Evolutionary conservation across 768 basidiomycete species (phyloP), one percentile per base, ranked within the genome.

Genomic region (Boletus subparvulus): DNA sequence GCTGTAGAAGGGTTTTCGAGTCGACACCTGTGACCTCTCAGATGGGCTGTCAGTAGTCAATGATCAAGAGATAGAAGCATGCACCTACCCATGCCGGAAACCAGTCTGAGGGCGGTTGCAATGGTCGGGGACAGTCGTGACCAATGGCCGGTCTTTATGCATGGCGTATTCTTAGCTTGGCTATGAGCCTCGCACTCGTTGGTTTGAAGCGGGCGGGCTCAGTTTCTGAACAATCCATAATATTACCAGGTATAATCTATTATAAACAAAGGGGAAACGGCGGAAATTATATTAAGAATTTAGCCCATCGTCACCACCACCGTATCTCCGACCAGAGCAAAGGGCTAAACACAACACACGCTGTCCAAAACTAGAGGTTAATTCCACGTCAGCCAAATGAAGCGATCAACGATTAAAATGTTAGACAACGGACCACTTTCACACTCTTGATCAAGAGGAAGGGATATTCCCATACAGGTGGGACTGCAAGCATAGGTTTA

Each of bases 311-410:
- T 60, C 61, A 69, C 85, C 86, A 89, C 86, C 87, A 90, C 30
- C 85, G 76, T 32, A 95, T 78, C 72, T 98, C 95, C 11, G 85
- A 81, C 92, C 92, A 96, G 11, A 98, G 72, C 30, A 96, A 77
- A 0, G 95, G 95, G 10, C 90, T 76, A 62, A 98, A 87, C 1
- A 98, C 93, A n/a, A 93, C 71, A 56, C 87, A 89, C 0, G 95
- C 95, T 3, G 88, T 93, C 84, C 86, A 95, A 70, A 98, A 89
- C 90, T 94, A 67, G 16, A 39, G n/a, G 45, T 50, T 17, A 17
- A n/a, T 28, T 56, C 21, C 21, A 36, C 4, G 26, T 53, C 21
- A 52, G 55, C 35, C 26, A 40, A 50, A 32, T 5, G 11, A 35
- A 28, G n/a, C 2, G 14, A 21, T 9, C 19, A 16, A 14, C 11